Percentiles rank a stretch among this genome's conserved stretches.
Conservation (phyloP, 1,139 yeast species). For the Debaryomyces coudertii region DNA sequence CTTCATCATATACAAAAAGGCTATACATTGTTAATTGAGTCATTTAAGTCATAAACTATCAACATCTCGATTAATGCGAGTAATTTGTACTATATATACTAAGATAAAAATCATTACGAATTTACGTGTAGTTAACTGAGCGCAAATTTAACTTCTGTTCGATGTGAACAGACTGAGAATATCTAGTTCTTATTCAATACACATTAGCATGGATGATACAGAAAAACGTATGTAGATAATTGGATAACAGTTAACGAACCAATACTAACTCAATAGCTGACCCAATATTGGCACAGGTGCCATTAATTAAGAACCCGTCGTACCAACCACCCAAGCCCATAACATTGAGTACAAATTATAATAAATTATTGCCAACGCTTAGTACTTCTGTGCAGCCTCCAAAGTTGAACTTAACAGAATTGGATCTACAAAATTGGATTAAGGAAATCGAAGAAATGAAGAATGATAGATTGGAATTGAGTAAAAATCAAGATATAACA, state of each 20-base stretch:
- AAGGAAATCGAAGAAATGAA: slow-evolving; percentile 27
- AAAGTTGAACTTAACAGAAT: slow-evolving; percentile 31
- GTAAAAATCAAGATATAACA: slow-evolving; percentile 19
- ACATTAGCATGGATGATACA: slow-evolving; percentile 22
- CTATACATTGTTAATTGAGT: not conserved
- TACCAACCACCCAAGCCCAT: slow-evolving; percentile 62
- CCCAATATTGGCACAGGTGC: slow-evolving; percentile 55
- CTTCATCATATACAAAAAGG: slow-evolving; percentile 1
- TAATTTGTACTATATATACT: slow-evolving; percentile 9
- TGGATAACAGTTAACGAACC: not conserved
- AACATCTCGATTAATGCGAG: slow-evolving; percentile 4
- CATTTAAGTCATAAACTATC: not conserved
- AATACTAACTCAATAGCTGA: slow-evolving; percentile 41
- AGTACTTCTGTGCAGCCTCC: slow-evolving; percentile 44
- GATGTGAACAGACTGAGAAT: not conserved
- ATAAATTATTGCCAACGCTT: slow-evolving; percentile 41
- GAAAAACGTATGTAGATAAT: slow-evolving; percentile 21
- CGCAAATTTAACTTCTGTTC: slow-evolving; percentile 4
- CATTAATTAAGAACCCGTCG: slow-evolving; percentile 58
- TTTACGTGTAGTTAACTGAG: slow-evolving; percentile 4
- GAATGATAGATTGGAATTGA: slow-evolving; percentile 13
- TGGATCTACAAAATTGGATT: slow-evolving; percentile 36
- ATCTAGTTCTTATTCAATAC: not conserved
- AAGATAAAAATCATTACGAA: slow-evolving; percentile 5
- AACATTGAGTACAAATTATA: slow-evolving; percentile 55